These are phyloP conservation scores for Phytophthora foliorum DNA, from an alignment of 352 stramenopile species.

Conservation along the genomic window DNA sequence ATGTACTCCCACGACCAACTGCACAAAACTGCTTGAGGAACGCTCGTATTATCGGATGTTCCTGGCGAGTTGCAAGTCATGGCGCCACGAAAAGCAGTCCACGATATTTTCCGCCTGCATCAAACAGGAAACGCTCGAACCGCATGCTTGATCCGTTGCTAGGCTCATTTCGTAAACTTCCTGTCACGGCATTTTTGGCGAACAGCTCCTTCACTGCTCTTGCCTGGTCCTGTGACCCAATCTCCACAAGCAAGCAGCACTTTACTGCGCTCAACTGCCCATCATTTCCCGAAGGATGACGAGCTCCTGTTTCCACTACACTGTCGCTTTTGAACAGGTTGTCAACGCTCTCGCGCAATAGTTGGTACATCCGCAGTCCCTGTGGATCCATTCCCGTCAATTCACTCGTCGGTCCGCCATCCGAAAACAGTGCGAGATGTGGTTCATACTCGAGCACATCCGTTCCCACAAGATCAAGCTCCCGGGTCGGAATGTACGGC, in stretches of 20 bases:
- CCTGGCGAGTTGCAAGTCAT: slow-evolving; percentile 12
- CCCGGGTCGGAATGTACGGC: slow-evolving; percentile 70
- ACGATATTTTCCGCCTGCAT: slow-evolving; percentile 47
- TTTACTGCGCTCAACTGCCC: not conserved
- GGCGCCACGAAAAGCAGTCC: slow-evolving; percentile 46
- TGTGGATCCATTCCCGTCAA: slow-evolving; percentile 26
- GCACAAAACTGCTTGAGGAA: no score
- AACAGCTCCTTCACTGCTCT: slow-evolving; percentile 57
- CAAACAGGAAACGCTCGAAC: slow-evolving; percentile 54
- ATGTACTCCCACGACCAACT: no score
- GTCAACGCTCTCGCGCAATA: slow-evolving; percentile 43
- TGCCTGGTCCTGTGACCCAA: slow-evolving; percentile 67
- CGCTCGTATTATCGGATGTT: no score
- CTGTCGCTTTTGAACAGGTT: slow-evolving; percentile 39
- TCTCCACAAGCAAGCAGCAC: slow-evolving; percentile 59
- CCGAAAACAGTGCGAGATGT: slow-evolving; percentile 77
- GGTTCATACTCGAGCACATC: slow-evolving; percentile 78
- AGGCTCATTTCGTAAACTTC: not conserved
- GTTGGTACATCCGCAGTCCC: slow-evolving; percentile 66
- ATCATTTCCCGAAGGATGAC: not conserved
- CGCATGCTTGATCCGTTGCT: slow-evolving; percentile 2
- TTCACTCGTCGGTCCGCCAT: slow-evolving; percentile 33
- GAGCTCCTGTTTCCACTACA: not conserved
- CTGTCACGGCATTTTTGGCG: not conserved
- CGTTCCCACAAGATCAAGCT: slow-evolving; percentile 61